Percentiles rank a stretch among this genome's conserved stretches.
phyloP scores from a whole-genome alignment of 306 rosid species.

The Begonia fuchsioides region DNA sequence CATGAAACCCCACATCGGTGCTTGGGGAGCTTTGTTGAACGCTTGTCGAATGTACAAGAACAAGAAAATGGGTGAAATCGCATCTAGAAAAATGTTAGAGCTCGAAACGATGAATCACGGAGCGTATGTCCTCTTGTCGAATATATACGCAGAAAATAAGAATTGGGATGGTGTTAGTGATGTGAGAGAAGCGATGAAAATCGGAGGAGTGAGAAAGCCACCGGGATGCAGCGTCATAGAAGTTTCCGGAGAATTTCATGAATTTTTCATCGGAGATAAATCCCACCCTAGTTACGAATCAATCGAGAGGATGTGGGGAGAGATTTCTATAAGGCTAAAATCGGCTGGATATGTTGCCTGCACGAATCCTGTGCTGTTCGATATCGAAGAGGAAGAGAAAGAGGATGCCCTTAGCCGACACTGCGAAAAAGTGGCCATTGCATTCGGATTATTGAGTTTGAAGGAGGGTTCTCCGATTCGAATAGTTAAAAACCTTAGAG shows the following conservation, averaged over 20 bases:
- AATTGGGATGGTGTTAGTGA: slow-evolving; percentile 31
- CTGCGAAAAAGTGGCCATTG: slow-evolving; percentile 45
- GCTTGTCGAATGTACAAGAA: slow-evolving; percentile 41
- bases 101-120: slow-evolving; percentile 36
- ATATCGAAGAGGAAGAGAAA: slow-evolving; percentile 49
- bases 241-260: slow-evolving; percentile 51
- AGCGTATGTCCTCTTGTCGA: slow-evolving; percentile 45
- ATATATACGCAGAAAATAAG: slow-evolving; percentile 43
- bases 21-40: slow-evolving; percentile 55
- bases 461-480: slow-evolving; percentile 20
- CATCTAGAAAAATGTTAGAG: slow-evolving; percentile 31
- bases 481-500: slow-evolving; percentile 35
- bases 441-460: slow-evolving; percentile 37
- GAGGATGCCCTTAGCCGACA: slow-evolving; percentile 39
- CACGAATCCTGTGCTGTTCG: slow-evolving; percentile 40
- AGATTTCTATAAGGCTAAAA: slow-evolving; percentile 29
- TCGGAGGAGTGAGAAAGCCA: slow-evolving; percentile 33
- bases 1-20: slow-evolving; percentile 41
- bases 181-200: slow-evolving; percentile 33
- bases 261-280: slow-evolving; percentile 44
- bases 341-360: slow-evolving; percentile 29
- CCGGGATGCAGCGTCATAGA: slow-evolving; percentile 62
- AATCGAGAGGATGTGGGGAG: slow-evolving; percentile 36
- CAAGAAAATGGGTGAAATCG: slow-evolving; percentile 34
- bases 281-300: slow-evolving; percentile 33